Evolutionary conservation across 129 eudicot species (phyloP), one percentile per base, ranked within the genome.

Genomic region (Logfia minima): DNA sequence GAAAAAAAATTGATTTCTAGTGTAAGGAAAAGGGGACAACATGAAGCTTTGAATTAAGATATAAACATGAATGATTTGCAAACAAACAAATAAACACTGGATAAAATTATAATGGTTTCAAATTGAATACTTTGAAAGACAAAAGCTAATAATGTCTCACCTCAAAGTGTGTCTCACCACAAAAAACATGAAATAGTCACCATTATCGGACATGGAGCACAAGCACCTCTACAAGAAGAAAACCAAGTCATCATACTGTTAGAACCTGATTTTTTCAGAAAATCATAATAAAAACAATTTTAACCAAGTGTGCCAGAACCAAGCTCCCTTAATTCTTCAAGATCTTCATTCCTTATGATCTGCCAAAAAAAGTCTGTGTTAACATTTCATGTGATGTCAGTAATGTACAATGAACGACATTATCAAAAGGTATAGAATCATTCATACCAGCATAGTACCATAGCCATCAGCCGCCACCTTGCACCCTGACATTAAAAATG

Each of bases 381-480:
- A 28, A 28, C 31, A 28, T 28, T 28, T 28, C 31, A 28, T 28
- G 2, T 28, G 31, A 71, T 32, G 39, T 64, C 45, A 52, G 8
- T 21, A 8, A 18, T 16, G n/a, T 14, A 17, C n/a, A 16, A 71
- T 52, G 6, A 10, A 53, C 3, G 22, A 5, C 55, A 37, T 21
- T 39, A 21, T 8, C 29, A 10, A 68, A 28, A 53, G 60, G 13
- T 6, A 28, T 56, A 45, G 53, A 31, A 80, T 67, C 68, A 65
- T 74, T 80, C 78, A 84, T 83, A 93, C 98, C 97, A 93, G 87
- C 98, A 93, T 93, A 75, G 90, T 87, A 58, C 98, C 98, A 86
- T 93, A 93, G 17, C 98, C 98, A 86, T 93, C 98, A n/a, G 98
- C 98, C 65, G n/a, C n/a, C n/a, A 93, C 91, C 89, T 93, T 93